Base-by-base conservation (phyloP, 2,329 filamentous ascomycete genomes). In the Apiospora rasikravindrae region DNA sequence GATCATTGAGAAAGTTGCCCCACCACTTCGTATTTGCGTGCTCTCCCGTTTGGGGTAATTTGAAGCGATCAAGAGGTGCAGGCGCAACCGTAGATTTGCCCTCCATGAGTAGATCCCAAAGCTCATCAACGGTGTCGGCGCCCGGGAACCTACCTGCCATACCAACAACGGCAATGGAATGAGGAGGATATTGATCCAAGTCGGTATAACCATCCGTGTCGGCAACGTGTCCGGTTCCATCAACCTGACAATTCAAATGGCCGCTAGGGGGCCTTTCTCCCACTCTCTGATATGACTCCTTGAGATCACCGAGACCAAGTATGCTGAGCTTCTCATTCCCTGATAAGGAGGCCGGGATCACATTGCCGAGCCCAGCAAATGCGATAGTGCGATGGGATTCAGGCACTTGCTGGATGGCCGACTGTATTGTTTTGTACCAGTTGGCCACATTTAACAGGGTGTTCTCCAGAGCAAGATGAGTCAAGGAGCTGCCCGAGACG, bases 71-170 rank as follows among this genome's bases (percentile, higher is more conserved):
- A n/a, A 53, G 24, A 6, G 67, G 67, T n/a, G 71, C 71, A 13
- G 49, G 71, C 66, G 69, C 64, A 33, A 71, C 70, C 53, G 67
- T 74, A 2, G 53, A 51, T 24, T 51, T 72, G 10, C 74, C 70
- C 14, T 68, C 70, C 11, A 73, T 22, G 4, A 79, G 70, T 19
- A 84, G 70, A 1, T 81, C 73, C 81, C 81, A 83, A 45, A 83
- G 77, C 29, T 79, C 79, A 11, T 77, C 74, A 1, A 81, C 72
- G 8, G 75, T 73, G 24, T 80, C 79, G 1, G 77, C 80, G 3
- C 79, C 79, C 1, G 81, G 76, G 13, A 82, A 77, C 2, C 78
- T 73, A 33, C 79, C 77, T 3, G 80, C 75, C 80, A 82, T 82
- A 2, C 81, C 81, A 8, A 82, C 73, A 26, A 83, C 74, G 3